Evolutionary conservation across 2,329 filamentous ascomycete species (phyloP), one percentile per base, ranked within the genome.

Genomic region (Ustulina deusta): DNA sequence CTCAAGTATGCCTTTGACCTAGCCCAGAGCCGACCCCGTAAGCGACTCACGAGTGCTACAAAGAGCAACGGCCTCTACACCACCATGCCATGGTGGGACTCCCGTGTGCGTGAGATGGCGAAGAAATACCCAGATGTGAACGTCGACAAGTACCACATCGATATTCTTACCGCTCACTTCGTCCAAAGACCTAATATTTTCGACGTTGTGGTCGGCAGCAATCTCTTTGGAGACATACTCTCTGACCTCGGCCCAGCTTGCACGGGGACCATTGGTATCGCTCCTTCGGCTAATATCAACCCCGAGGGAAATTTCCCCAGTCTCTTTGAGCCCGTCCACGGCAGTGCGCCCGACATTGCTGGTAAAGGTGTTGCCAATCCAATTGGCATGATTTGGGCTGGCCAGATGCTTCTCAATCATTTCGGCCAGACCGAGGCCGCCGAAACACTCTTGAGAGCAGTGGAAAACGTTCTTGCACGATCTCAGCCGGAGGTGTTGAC

Each of bases 341-440:
- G 88, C 10, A 88, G 84, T 32, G 89, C 88, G 0, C 88, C 87
- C 3, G 89, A 91, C 69, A 90, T 91, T 62, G 86, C 86, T 0
- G 88, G 89, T 2, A 86, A 87, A 73, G 88, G 87, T 0, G 81
- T 88, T 32, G 87, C 88, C 0, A 90, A 90, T 73, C 88, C 89
- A 0, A 83, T 91, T 0, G 89, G 86, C 6, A 89, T 89, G 6
- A 90, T 91, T 76, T 92, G 90, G 90, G 90, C 89, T 0, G 89
- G 87, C 0, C 88, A 89, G 5, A 90, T 91, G 81, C 88, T 93
- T 86, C 82, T 91, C 13, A 79, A 84, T 46, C 90, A 89, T 84
- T 76, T 91, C n/a, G 89, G 89, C 0, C 80, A 89, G 65, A 82
- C 85, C 38, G 80, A 84, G 3, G 88, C 87, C 0, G 86, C 88